These are phyloP conservation scores for Exutisphaerella laricina DNA, from an alignment of 2,329 filamentous ascomycete genomes.

Conservation along the genomic window DNA sequence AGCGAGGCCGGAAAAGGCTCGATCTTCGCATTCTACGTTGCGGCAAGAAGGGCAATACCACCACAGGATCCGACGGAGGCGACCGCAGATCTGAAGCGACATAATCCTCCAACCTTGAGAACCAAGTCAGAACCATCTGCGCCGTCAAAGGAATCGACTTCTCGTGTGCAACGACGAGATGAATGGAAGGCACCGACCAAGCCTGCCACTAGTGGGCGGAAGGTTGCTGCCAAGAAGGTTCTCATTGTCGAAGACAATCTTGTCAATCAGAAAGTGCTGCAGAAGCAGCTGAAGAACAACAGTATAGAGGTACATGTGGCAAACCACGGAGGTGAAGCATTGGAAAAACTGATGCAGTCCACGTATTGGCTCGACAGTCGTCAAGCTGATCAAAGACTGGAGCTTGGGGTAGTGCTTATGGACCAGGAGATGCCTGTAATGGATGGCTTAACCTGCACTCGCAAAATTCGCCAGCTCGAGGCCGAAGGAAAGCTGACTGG, in stretches of 20 bases:
- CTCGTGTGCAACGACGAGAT: slow-evolving; percentile 2
- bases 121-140: slow-evolving; percentile 15
- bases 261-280: slow-evolving; percentile 44
- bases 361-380: slow-evolving; percentile 37
- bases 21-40: slow-evolving; percentile 73
- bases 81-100: slow-evolving; percentile 11
- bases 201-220: neutral
- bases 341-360: slow-evolving; percentile 40
- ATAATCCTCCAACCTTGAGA: slow-evolving; percentile 11
- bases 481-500: slow-evolving; percentile 53
- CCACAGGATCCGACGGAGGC: slow-evolving; percentile 28
- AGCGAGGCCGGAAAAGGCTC: slow-evolving; percentile 63
- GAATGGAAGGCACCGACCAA: neutral
- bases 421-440: slow-evolving; percentile 40
- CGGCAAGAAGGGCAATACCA: slow-evolving; percentile 52
- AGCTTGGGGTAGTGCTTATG: slow-evolving; percentile 60
- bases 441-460: slow-evolving; percentile 68
- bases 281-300: slow-evolving; percentile 46
- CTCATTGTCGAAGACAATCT: slow-evolving; percentile 43
- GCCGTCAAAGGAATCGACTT: slow-evolving; percentile 3
- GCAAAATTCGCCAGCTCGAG: slow-evolving; percentile 64
- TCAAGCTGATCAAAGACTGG: slow-evolving; percentile 14
- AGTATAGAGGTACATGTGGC: slow-evolving; percentile 44
- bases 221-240: slow-evolving; percentile 22
- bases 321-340: slow-evolving; percentile 47